Evolutionary conservation across 306 rosid genomes (phyloP), one percentile per base, ranked within the genome.

Genomic region (Quercus cerris): DNA sequence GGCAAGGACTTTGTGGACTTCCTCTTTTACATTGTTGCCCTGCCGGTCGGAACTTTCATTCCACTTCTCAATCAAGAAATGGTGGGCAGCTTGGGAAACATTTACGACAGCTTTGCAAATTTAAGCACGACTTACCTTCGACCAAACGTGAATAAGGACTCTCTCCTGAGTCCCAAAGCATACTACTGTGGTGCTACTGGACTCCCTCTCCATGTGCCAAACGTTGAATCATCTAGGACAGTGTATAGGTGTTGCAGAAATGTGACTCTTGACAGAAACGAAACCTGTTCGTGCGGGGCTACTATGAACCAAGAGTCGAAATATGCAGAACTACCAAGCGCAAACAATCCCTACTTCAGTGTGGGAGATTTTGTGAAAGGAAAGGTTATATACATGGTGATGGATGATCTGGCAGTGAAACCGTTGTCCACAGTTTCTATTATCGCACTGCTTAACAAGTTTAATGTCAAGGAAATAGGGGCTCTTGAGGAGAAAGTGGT

Each of bases 321-420:
- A 2, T 58, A 22, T 25, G 14, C 3, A 58, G 64, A 3, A 12
- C 64, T 5, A 22, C 25, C 58, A 11, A 17, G 4, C 0, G 1
- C 56, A 2, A 10, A 0, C 5, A 75, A 67, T 12, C 58, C 6
- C 4, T 12, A 33, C 1, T 44, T 6, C 0, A 5, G 35, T 10
- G 78, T 3, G 31, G 74, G 66, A 31, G 81, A 83, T 4, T 86
- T 17, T 41, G 85, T 86, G 67, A 81, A 52, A 59, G 87, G 73
- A 4, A 2, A 35, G 7, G 85, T 75, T 0, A 81, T 81, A 0
- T 87, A 81, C 75, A 81, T 84, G 86, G 76, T 87, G 6, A 78
- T 76, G 81, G 88, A 87, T 74, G 68, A 87, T 33, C 55, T 84
- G 10, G 84, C 12, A 10, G 87, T 85, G 22, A 70, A 64, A 23